A percentile compares a stretch with the other conserved stretches of the same genome.
phyloP scores from a whole-genome alignment of 768 basidiomycete genomes.

The Hericium rajendrae region DNA sequence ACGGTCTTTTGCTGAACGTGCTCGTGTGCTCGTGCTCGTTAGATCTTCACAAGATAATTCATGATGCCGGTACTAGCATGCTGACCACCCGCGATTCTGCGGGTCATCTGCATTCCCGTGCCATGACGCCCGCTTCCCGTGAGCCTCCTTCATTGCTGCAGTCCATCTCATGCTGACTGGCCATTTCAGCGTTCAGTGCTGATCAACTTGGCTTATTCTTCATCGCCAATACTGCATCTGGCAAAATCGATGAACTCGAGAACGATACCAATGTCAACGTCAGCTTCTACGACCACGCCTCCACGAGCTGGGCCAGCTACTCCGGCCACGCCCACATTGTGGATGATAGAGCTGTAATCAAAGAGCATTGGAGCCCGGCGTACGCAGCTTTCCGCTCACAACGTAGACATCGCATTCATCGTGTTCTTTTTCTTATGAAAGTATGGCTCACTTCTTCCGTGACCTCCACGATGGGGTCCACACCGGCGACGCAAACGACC shows the following conservation, averaged over 20 bases:
- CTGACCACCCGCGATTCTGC: conserved; percentile 61
- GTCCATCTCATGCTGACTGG: not conserved
- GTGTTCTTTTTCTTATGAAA: conserved; percentile 15
- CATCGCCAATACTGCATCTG: conserved; percentile 62
- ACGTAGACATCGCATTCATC: not conserved
- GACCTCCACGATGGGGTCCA: conserved; percentile 80
- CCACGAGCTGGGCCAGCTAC: conserved; percentile 75
- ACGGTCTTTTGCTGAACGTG: not conserved
- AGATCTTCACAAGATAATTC: conserved; percentile 60
- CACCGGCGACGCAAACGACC: conserved; percentile 71
- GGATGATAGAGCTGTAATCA: conserved; percentile 52
- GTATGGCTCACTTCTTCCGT: conserved; percentile 72
- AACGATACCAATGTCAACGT: conserved; percentile 75
- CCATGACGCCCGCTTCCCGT: conserved; percentile 72
- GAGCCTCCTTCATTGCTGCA: conserved; percentile 11
- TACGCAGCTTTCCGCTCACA: conserved; percentile 22
- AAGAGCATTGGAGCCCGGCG: conserved; percentile 49
- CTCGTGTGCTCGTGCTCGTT: not conserved
- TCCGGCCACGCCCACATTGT: conserved; percentile 62
- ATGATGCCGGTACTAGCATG: conserved; percentile 61
- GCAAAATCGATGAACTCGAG: conserved; percentile 70
- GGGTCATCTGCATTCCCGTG: conserved; percentile 69
- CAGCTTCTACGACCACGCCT: conserved; percentile 57
- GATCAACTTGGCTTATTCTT: conserved; percentile 52
- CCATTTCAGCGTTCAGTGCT: conserved; percentile 30